Base-by-base conservation (phyloP, 371 early-diverging fungal species). In the Apophysomyces ossiformis region DNA sequence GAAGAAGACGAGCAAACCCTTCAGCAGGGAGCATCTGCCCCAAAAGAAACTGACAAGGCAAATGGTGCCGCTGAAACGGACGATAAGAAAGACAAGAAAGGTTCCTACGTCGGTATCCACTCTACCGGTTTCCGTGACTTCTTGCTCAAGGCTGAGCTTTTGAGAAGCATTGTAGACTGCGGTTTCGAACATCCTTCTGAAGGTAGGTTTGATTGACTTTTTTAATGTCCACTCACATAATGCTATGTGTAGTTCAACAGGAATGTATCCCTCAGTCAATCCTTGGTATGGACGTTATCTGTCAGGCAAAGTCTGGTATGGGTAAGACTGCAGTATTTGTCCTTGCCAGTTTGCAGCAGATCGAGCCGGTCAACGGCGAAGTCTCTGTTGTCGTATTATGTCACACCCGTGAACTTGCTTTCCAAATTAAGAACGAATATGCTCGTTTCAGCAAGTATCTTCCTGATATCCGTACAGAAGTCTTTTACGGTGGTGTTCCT, bases 271-370 rank as follows among this genome's bases (percentile, higher is more conserved):
- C 99, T 50, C 96, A 97, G 70, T 96, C 99, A 37, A 93, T 98
- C 67, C 84, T 96, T 65, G 97, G 98, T 67, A 92, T 90, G 87
- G 99, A 99, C 81, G 96, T 99, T 50, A 87, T 99, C 45, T 98
- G 97, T 82, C 99, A 99, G 81, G 99, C 99, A 78, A 98, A 99
- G 85, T 94, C 95, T 68, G 99, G 99, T 79, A 95, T 99, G 95
- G 99, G 99, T 71, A 99, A 99, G 84, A 99, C 99, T 2, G 98
- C 98, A 16, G 99, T 98, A 43, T 99, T 99, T 79, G 98, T 99
- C 7, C 85, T 99, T 57, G 95, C 98, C 13, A 92, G 96, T 15
- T 89, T 99, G 43, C 97, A 99, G 82, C 96, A 98, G 79, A 88
- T 98, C 47, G 96, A 96, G 64, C 90, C 93, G 46, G 81, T 89